Conservation (phyloP, 345 rosid genomes). For the Sonneratia caseolaris region DNA sequence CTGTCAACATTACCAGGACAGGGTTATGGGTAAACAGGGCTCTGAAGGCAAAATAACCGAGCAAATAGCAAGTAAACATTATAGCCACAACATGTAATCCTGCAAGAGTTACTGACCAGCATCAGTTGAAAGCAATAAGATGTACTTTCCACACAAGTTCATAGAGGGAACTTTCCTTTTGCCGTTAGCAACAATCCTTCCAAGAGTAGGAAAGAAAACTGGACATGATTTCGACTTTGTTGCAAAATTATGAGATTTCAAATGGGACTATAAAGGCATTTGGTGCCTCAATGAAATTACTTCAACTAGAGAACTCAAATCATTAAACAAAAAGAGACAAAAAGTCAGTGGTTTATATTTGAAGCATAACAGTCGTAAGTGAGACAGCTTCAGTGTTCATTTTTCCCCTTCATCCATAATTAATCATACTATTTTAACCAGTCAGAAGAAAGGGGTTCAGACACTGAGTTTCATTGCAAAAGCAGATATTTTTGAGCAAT, state of each 20-base stretch:
- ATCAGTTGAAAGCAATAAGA: constrained; percentile 5
- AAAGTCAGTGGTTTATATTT: not conserved
- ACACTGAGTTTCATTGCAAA: not conserved
- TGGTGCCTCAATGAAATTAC: not conserved
- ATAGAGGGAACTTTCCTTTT: not conserved
- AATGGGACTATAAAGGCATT: not conserved
- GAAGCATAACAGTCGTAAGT: not conserved
- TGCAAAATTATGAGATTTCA: not conserved
- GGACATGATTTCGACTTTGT: not conserved
- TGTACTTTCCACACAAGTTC: not conserved
- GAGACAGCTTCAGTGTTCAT: not conserved
- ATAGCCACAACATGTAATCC: constrained; percentile 77
- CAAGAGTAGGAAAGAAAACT: not conserved
- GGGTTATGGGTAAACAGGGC: constrained; percentile 69
- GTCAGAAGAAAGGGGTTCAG: not conserved
- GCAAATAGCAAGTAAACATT: constrained; percentile 94
- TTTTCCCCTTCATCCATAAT: not conserved
- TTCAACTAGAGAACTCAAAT: not conserved
- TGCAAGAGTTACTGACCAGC: constrained; percentile 14
- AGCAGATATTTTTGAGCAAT: not conserved
- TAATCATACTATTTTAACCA: too few relatives aligned
- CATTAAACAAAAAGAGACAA: not conserved
- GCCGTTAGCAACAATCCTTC: not conserved
- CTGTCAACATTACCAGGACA: constrained; percentile 38
- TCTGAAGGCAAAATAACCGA: constrained; percentile 74